Base-by-base conservation (phyloP, 495 filamentous ascomycete genomes). In the Talaromyces thailandensis region DNA sequence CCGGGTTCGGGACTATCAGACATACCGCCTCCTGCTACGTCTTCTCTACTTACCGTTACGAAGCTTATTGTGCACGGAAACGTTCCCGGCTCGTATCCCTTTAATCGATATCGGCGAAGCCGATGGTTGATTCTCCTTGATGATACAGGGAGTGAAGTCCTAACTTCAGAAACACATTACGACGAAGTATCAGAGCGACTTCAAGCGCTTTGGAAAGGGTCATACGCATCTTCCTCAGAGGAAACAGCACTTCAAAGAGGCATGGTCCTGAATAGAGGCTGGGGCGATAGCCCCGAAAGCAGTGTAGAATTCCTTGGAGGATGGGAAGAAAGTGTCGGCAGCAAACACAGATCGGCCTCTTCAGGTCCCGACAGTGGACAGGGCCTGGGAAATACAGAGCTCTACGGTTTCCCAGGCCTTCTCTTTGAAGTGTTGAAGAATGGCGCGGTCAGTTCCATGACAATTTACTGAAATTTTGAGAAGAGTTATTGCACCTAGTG, bases 381-480 rank as follows among this genome's bases (percentile, higher is more conserved):
- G 25, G 69, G 69, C 32, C 67, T 91, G 71, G 80, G 85, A 16
- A 94, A 91, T 61, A 94, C 90, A 25, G 93, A 93, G 67, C 73
- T 98, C 14, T 98, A 91, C 79, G 92, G 93, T 11, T 98, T 95
- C 70, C 94, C 93, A 1, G 94, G 94, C 2, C 76, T 96, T 68
- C 81, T 96, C 21, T 98, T 97, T 75, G 94, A 98, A 75, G 93
- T 98, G 11, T 73, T 97, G 74, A 94, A 90, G 85, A 96, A 94
- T 69, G 91, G 88, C 3, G 86, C 85, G 48, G 91, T 98, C 32
- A 93, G 90, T 70, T 88, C 88, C 32, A 76, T 98, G 66, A 97
- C 92, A n/a, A 84, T 96, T 9, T 96, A 89, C 73, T 94, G 65
- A 85, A 61, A 31, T 60, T 67, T 55, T 35, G 37, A 6, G 51